Base-by-base conservation (phyloP, 352 stramenopile genomes). In the Thraustotheca clavata region DNA sequence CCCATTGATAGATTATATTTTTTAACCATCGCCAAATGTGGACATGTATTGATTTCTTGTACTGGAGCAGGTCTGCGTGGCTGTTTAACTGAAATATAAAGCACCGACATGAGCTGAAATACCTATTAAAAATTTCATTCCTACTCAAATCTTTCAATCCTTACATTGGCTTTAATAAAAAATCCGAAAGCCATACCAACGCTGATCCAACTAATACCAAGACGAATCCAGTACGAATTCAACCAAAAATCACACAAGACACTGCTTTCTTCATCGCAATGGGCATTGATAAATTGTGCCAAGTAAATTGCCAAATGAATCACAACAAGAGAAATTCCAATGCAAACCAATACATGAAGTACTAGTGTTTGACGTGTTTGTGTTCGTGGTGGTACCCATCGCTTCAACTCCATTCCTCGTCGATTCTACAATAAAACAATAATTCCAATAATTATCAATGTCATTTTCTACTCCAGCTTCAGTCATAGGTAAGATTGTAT, bases 141-240 rank as follows among this genome's bases (percentile, higher is more conserved):
- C 26, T 27, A 7, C 31, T 50, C 7, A 47, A n/a, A 27, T n/a
- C 39, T 47, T 4, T 20, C 27, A 61, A 27, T 20, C 39, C 41
- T 29, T 65, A 65, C 57, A n/a, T 65, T 55, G 7, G 57, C 33
- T 24, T 55, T 40, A 12, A 65, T 40, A 18, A 65, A 33, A 31
- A 46, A 34, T 9, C 57, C 57, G 1, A 65, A 32, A 3, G 38
- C 57, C 22, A 65, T 9, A 32, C 57, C 57, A 27, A 65, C 39
- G 3, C 35, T 8, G 4, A 55, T 27, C 57, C 57, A 65, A n/a
- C 38, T 43, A 2, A n/a, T 26, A 1, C 35, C 39, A 12, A 48
- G 35, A 2, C 57, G 57, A 32, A 65, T 11, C 16, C 22, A 38
- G 26, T 48, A 43, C 41, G 18, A 38, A 11, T 14, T 5, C 14